These are phyloP conservation scores for Boletus tylopilopsis DNA, from an alignment of 768 basidiomycete genomes.

Conservation along the genomic window DNA sequence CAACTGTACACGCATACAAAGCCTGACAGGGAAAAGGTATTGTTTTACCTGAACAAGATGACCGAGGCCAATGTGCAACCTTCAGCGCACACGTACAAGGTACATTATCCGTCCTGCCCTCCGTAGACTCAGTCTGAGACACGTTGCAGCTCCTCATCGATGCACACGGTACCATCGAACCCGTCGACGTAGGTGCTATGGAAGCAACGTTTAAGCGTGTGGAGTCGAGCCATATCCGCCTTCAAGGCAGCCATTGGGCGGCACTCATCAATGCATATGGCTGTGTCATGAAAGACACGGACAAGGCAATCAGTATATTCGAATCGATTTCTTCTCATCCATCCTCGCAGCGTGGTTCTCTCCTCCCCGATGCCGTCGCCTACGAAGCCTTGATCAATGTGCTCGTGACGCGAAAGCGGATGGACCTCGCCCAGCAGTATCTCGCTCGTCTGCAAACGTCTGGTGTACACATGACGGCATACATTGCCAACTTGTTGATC, in stretches of 20 bases:
- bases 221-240: conserved; percentile 32
- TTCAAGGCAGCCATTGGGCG: conserved; percentile 68
- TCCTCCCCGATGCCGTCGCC: conserved; percentile 73
- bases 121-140: not conserved
- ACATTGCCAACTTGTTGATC: conserved; percentile 74
- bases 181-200: conserved; percentile 70
- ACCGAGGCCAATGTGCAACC: conserved; percentile 58
- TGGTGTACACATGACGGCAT: conserved; percentile 88
- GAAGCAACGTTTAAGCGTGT: conserved; percentile 66
- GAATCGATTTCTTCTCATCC: conserved; percentile 63
- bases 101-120: conserved; percentile 23
- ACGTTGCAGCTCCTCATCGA: conserved; percentile 73
- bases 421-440: conserved; percentile 74
- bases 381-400: conserved; percentile 92
- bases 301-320: conserved; percentile 74
- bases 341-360: conserved; percentile 32
- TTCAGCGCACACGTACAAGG: conserved; percentile 94
- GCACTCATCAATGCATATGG: conserved; percentile 89
- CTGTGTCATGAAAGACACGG: conserved; percentile 70
- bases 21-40: conserved; percentile 73
- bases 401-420: conserved; percentile 69
- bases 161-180: conserved; percentile 81
- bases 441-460: conserved; percentile 53
- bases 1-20: conserved; percentile 91
- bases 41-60: conserved; percentile 74